Percentiles rank a stretch among this genome's conserved stretches.
Conservation (phyloP, 345 rosid genomes). For the Camelina hispida region DNA sequence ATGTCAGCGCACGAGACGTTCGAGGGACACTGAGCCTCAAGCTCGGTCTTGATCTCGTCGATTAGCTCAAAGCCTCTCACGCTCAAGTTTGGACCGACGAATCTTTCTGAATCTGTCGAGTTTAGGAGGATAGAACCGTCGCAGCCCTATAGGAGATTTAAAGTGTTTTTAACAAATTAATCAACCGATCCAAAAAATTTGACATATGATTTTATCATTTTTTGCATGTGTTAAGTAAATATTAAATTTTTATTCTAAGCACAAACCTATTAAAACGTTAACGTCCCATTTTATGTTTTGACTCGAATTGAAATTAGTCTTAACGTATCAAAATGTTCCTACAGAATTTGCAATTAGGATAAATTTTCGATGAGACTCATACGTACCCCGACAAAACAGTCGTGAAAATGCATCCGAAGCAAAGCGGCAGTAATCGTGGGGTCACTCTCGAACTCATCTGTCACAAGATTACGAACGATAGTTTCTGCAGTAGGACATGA, state of each 20-base stretch:
- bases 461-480: slow-evolving; percentile 14
- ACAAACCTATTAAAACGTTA: background rate
- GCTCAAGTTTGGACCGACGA: slow-evolving; percentile 29
- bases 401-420: slow-evolving; percentile 37
- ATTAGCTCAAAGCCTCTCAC: slow-evolving; percentile 35
- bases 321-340: background rate
- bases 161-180: background rate
- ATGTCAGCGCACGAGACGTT: slow-evolving; percentile 41
- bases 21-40: slow-evolving; percentile 37
- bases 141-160: slow-evolving; percentile 25
- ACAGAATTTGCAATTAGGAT: background rate
- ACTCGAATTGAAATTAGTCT: background rate
- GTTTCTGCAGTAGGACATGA: slow-evolving; percentile 23
- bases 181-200: background rate
- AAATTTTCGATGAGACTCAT: slow-evolving; percentile 6
- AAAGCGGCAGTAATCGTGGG: slow-evolving; percentile 26
- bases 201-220: too few relatives aligned
- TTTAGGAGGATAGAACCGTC: slow-evolving; percentile 33
- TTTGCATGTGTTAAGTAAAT: background rate
- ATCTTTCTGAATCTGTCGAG: slow-evolving; percentile 26
- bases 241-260: background rate
- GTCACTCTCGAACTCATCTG: slow-evolving; percentile 23
- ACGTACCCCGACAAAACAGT: slow-evolving; percentile 31
- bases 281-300: background rate
- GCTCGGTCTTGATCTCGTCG: slow-evolving; percentile 28